phyloP scores from a whole-genome alignment of 2,329 filamentous ascomycete genomes.

The Allantophomopsis lycopodina region DNA sequence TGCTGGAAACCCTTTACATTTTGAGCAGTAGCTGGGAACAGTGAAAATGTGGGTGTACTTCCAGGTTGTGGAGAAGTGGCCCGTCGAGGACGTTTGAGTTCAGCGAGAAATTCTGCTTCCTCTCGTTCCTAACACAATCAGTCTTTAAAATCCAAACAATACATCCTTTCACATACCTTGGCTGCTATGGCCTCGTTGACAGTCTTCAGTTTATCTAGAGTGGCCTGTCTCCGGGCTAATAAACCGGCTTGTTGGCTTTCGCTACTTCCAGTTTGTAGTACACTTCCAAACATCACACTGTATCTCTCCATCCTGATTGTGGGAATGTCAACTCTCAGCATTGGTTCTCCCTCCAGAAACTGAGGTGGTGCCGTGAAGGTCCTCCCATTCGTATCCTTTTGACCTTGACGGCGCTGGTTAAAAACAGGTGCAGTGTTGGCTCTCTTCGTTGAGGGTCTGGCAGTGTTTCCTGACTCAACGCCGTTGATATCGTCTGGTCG shows the following conservation, averaged over 20 bases:
- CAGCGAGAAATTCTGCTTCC: constrained; percentile 8
- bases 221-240: constrained; percentile 43
- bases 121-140: constrained; percentile 21
- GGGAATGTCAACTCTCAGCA: constrained; percentile 71
- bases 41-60: constrained; percentile 29
- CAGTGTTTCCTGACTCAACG: constrained; percentile 9
- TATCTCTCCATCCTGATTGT: constrained; percentile 74
- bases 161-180: constrained; percentile 16
- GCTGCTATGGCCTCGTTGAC: constrained; percentile 29
- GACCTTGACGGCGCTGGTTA: constrained; percentile 4
- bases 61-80: constrained; percentile 33
- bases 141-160: constrained; percentile 1
- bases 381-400: constrained; percentile 8
- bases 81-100: constrained; percentile 22
- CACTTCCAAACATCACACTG: constrained; percentile 79
- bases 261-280: constrained; percentile 30
- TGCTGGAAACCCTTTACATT: constrained; percentile 6
- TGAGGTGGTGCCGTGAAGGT: constrained; percentile 7
- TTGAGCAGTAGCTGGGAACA: constrained; percentile 18
- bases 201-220: constrained; percentile 40
- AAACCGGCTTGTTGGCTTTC: constrained; percentile 18
- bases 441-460: constrained; percentile 12
- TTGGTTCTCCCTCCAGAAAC: constrained; percentile 10
- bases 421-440: constrained; percentile 9
- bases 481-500: constrained; percentile 5